Conservation (phyloP, 345 rosid species). For the Leavenworthia alabamica region DNA sequence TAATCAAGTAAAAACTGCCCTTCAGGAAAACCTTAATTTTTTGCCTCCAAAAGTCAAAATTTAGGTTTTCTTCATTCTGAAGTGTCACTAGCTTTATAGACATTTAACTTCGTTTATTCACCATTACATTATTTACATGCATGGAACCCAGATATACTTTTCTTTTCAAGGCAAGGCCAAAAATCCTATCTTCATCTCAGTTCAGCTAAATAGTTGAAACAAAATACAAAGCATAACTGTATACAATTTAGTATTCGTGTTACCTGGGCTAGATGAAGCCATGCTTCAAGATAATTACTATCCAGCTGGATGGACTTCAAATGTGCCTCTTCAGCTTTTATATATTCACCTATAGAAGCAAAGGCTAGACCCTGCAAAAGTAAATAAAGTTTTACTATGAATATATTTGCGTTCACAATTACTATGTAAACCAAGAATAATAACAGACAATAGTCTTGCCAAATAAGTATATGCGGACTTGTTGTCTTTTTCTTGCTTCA, state of each 20-base stretch:
- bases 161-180: too few species aligned
- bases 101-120: not conserved
- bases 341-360: constrained; percentile 71
- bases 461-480: constrained; percentile 87
- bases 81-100: too few species aligned
- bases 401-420: not conserved
- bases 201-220: not conserved
- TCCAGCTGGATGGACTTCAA: constrained; percentile 79
- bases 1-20: too few species aligned
- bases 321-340: constrained; percentile 85
- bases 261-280: constrained; percentile 93
- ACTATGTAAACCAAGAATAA: constrained; percentile 9
- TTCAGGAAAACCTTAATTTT: too few species aligned
- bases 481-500: constrained; percentile 75
- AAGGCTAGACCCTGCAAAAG: constrained; percentile 64
- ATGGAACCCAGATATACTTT: too few species aligned
- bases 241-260: constrained; percentile 6
- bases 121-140: too few species aligned
- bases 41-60: too few species aligned
- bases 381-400: constrained; percentile 18
- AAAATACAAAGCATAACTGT: too few species aligned
- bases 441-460: constrained; percentile 41
- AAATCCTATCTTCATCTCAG: not conserved
- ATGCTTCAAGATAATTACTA: constrained; percentile 68
- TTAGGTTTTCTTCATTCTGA: too few species aligned